phyloP scores from a whole-genome alignment of 306 rosid genomes.

The Dalbergia oliveri region DNA sequence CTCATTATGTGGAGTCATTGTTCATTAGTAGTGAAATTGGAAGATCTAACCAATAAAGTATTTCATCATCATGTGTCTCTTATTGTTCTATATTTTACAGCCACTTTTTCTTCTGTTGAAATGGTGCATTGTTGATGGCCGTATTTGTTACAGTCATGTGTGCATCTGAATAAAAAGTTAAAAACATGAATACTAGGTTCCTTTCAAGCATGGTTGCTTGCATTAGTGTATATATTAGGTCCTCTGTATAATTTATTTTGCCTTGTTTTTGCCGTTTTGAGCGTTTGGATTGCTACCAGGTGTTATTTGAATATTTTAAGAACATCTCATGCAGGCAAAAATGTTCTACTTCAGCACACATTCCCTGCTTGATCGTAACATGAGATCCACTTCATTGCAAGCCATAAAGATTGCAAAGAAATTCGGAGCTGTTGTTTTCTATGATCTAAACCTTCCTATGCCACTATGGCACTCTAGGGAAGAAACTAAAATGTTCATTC shows the following conservation, averaged over 20 bases:
- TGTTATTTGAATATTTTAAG: constrained; percentile 29
- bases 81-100: constrained; percentile 24
- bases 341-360: constrained; percentile 93
- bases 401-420: constrained; percentile 82
- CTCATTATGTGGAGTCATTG: not conserved
- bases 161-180: constrained; percentile 4
- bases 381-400: constrained; percentile 84
- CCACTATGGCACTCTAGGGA: constrained; percentile 89
- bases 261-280: constrained; percentile 24
- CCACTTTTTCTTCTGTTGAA: not conserved
- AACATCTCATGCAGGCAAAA: constrained; percentile 77
- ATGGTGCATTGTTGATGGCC: constrained; percentile 1
- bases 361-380: constrained; percentile 84
- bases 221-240: constrained; percentile 11
- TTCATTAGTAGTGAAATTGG: constrained; percentile 13
- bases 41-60: constrained; percentile 22
- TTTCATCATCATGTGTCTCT: constrained; percentile 1
- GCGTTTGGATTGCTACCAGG: constrained; percentile 24
- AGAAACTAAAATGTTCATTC: constrained; percentile 76
- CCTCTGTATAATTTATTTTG: constrained; percentile 25
- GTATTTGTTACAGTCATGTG: constrained; percentile 4
- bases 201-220: constrained; percentile 19
- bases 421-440: constrained; percentile 84
- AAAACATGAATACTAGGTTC: constrained; percentile 17
- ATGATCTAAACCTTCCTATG: constrained; percentile 88